These are phyloP conservation scores for Fusarium verticillioides DNA, from an alignment of 2,329 filamentous ascomycete genomes.

Conservation along the genomic window DNA sequence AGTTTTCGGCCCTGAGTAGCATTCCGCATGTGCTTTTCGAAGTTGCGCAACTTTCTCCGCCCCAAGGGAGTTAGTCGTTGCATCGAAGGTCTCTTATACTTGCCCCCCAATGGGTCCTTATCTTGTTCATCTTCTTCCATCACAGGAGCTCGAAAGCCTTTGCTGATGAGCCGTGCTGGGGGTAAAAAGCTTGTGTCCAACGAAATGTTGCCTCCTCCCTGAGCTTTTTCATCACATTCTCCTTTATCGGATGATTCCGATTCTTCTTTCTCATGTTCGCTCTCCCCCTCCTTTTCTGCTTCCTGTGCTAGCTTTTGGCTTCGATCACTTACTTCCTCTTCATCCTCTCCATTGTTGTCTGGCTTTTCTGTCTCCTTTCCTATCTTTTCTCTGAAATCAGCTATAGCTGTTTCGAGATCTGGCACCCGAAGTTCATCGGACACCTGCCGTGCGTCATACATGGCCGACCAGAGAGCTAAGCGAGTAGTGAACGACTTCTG, in stretches of 20 bases:
- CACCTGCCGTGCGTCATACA: background rate
- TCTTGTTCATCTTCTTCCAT: background rate
- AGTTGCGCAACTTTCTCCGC: background rate
- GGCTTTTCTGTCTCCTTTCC: background rate
- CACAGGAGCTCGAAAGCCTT: background rate
- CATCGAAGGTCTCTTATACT: background rate
- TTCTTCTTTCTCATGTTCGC: background rate
- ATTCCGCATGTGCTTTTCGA: background rate
- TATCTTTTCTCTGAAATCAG: background rate
- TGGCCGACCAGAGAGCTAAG: background rate
- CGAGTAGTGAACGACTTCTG: background rate
- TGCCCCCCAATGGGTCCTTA: background rate
- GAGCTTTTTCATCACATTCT: background rate
- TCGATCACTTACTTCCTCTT: background rate
- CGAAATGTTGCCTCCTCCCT: fast-evolving
- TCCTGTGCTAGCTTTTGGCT: background rate
- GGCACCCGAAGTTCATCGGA: background rate
- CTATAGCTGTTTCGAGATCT: background rate
- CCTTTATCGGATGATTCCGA: background rate
- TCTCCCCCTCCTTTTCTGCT: background rate
- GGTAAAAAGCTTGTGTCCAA: background rate
- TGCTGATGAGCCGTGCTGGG: background rate
- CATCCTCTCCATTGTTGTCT: background rate
- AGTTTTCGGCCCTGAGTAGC: background rate
- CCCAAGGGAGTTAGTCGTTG: background rate